phyloP scores from a whole-genome alignment of 192 early-diverging fungal species.

The Gigaspora rosea region DNA sequence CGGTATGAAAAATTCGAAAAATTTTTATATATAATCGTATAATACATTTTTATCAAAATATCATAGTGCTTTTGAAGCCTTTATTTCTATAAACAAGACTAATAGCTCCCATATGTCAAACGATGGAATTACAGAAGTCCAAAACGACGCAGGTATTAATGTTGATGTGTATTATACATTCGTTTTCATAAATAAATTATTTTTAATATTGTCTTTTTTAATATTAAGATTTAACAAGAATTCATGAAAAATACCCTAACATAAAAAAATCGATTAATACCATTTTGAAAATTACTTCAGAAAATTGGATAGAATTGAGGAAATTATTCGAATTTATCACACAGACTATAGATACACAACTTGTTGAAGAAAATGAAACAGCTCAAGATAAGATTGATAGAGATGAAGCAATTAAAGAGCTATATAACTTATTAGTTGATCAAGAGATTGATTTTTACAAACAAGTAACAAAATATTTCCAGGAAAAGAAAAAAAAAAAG shows the following conservation, averaged over 20 bases:
- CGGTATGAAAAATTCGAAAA: neutral
- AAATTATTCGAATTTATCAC: neutral
- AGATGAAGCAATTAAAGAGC: neutral
- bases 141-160: neutral
- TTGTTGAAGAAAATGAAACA: neutral
- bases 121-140: no score
- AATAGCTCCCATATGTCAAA: no score
- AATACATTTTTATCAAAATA: neutral
- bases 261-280: neutral
- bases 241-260: neutral
- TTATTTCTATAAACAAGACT: no score
- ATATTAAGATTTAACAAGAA: neutral
- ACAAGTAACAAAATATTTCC: neutral
- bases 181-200: neutral
- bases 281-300: neutral
- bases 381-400: neutral
- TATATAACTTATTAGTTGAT: conserved; percentile 9
- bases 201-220: neutral
- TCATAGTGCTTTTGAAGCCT: neutral
- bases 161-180: neutral
- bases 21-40: neutral
- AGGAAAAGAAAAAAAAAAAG: neutral
- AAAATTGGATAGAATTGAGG: neutral
- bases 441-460: neutral
- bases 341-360: neutral